Evolutionary conservation across 345 rosid species (phyloP), one percentile per base, ranked within the genome.

Genomic region (Corchorus capsularis): DNA sequence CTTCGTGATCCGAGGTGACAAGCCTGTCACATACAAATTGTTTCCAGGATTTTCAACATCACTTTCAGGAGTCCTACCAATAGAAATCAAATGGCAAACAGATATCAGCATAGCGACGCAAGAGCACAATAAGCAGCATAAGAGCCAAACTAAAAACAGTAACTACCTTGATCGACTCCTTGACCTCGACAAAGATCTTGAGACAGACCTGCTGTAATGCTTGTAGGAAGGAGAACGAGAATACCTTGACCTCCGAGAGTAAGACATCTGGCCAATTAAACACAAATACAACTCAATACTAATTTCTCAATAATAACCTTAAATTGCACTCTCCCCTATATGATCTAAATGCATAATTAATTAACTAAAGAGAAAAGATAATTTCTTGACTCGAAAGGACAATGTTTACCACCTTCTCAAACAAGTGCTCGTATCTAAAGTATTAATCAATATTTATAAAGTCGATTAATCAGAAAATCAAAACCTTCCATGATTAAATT

Each of bases 41-140:
- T 96, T 93, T 39, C 98, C 98, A 56, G 97, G 97, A 79, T 96
- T 96, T 72, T 89, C 99, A 41, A 87, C 91, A 39, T 90, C 97
- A 6, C 76, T 66, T 0, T 89, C 89, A 22, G 66, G 70, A 72
- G 97, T 93, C 89, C 91, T 87, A 76, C 67, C 50, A 77, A n/a
- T 63, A 34, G 81, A 59, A 17, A 20, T 34, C 80, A 75, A n/a
- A 19, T 4, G 6, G 35, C 6, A 69, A 54, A 37, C 17, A 8
- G 22, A 32, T 43, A 9, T 50, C 8, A 66, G 11, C 7, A 50
- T 49, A 1, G 0, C 19, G 56, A 37, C 19, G 11, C 2, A 7
- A 19, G 49, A 46, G 32, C 32, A 3, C 35, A 35, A 46, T 19
- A 60, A 56, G 16, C 54, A 61, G 11, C 0, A 52, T 15, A 3